Evolutionary conservation across 75 land plant genomes (phyloP).

Genomic region (Larix kaempferi): DNA sequence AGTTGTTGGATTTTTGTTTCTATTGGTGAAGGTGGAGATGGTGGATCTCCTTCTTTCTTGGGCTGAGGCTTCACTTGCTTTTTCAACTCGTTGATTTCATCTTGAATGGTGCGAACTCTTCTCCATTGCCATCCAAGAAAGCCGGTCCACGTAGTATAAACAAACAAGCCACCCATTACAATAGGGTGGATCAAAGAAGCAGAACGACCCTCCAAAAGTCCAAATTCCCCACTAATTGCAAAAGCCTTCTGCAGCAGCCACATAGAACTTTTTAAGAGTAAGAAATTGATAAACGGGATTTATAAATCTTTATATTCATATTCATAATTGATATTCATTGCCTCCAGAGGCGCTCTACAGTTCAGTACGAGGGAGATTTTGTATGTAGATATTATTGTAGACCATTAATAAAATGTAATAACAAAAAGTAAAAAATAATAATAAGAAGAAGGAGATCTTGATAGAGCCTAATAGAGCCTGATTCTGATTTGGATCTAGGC

Average conservation of each 20-base stretch:
- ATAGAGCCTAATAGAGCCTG: too few relatives aligned
- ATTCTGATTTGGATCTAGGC: too few relatives aligned
- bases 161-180: constrained; percentile 78
- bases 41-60: constrained; percentile 23
- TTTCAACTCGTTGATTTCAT: constrained; percentile 88
- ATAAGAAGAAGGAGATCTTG: too few relatives aligned
- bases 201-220: constrained; percentile 87
- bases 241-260: constrained; percentile 56
- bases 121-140: constrained; percentile 99
- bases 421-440: too few relatives aligned
- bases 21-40: constrained; percentile 46
- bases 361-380: too few relatives aligned
- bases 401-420: too few relatives aligned
- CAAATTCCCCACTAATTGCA: constrained; percentile 84
- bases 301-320: too few relatives aligned
- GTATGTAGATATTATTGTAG: too few relatives aligned
- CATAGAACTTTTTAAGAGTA: too few relatives aligned
- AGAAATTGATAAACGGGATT: too few relatives aligned
- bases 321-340: too few relatives aligned
- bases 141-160: constrained; percentile 79
- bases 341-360: too few relatives aligned
- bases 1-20: constrained; percentile 76
- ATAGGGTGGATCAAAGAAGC: constrained; percentile 81
- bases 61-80: constrained; percentile 70
- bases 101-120: constrained; percentile 82